These are phyloP conservation scores for Colletotrichum sp. DNA, from an alignment of 2,329 filamentous ascomycete genomes.

Conservation along the genomic window DNA sequence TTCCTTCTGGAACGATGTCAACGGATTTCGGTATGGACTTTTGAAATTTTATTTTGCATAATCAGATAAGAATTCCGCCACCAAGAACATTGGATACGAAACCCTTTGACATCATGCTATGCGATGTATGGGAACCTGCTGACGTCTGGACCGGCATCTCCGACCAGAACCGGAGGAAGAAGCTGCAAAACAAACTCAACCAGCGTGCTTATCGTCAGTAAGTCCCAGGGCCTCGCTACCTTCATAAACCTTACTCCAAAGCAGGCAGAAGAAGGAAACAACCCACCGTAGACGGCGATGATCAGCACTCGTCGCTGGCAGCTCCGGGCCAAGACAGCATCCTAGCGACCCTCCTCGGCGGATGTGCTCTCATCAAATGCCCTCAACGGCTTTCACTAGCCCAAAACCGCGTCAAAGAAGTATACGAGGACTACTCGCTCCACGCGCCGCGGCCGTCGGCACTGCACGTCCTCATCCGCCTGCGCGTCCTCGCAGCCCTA, in stretches of 20 bases:
- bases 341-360: neutral
- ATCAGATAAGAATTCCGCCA: neutral
- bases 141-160: neutral
- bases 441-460: neutral
- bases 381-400: neutral
- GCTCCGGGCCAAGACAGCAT: neutral
- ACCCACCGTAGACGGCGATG: neutral
- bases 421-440: neutral
- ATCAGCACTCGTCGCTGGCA: neutral
- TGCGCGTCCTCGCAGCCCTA: constrained; percentile 17
- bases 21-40: neutral
- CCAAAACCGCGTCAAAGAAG: neutral
- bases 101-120: neutral
- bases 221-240: accelerated
- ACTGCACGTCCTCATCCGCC: constrained; percentile 6
- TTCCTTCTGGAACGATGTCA: neutral
- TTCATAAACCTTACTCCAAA: neutral
- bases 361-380: neutral
- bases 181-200: constrained; percentile 7
- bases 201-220: constrained; percentile 1
- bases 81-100: neutral
- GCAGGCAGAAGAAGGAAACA: neutral
- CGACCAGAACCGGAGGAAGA: neutral
- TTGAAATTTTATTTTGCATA: neutral
- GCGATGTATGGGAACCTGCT: neutral